Percentiles rank a stretch among this genome's conserved stretches.
Conservation (phyloP, 345 rosid genomes). For the Lepidium aucheri region DNA sequence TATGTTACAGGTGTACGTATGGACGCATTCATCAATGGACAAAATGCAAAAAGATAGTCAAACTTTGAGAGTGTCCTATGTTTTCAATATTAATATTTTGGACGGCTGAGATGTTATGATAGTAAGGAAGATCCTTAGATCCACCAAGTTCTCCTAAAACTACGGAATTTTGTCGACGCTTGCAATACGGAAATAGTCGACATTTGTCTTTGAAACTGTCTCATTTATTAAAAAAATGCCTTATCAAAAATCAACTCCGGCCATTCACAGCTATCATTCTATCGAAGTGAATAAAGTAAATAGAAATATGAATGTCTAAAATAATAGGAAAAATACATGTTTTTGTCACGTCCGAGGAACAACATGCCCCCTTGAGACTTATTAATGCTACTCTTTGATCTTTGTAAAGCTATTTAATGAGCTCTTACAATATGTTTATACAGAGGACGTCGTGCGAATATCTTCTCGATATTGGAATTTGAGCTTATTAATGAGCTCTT, state of each 20-base stretch:
- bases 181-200: neutral
- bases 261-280: neutral
- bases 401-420: neutral
- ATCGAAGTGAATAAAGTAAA: neutral
- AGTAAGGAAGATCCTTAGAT: conserved; percentile 4
- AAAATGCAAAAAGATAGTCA: conserved; percentile 9
- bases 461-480: conserved; percentile 9
- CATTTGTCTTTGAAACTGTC: neutral
- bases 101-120: conserved; percentile 14
- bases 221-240: neutral
- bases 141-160: conserved; percentile 22
- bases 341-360: conserved; percentile 32
- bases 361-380: conserved; percentile 27
- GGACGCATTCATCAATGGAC: neutral
- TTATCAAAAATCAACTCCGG: too few relatives aligned
- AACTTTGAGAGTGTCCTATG: conserved; percentile 3
- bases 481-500: neutral
- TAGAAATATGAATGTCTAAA: neutral
- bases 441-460: conserved; percentile 14
- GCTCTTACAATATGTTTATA: neutral
- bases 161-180: conserved; percentile 16
- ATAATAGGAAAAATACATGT: conserved; percentile 9
- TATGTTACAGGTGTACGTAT: neutral
- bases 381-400: conserved; percentile 11
- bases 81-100: neutral